phyloP scores from a whole-genome alignment of 257 asterid species.

The Lithospermum erythrorhizon region DNA sequence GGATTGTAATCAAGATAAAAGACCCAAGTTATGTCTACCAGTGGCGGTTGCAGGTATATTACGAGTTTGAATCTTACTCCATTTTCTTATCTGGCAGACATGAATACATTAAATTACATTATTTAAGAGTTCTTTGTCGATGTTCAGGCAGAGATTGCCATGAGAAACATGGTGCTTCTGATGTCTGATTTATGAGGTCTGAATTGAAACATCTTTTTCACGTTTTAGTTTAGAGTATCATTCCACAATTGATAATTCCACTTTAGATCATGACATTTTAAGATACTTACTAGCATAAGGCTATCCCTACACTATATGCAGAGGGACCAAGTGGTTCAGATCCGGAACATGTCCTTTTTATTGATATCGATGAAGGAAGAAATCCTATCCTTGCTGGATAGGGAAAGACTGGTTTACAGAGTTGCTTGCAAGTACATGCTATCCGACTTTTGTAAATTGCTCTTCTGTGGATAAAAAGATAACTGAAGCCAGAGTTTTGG shows the following conservation, averaged over 20 bases:
- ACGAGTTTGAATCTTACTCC: conserved; percentile 8
- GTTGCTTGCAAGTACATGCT: too few relatives aligned
- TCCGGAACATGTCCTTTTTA: conserved; percentile 52
- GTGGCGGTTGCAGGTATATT: conserved; percentile 82
- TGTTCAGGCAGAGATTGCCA: conserved; percentile 87
- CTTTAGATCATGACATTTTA: conserved; percentile 75
- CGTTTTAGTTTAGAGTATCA: neutral
- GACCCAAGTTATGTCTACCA: conserved; percentile 78
- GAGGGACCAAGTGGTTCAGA: conserved; percentile 96
- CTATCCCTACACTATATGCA: conserved; percentile 79
- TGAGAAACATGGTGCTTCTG: conserved; percentile 78
- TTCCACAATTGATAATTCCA: too few relatives aligned
- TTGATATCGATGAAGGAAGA: conserved; percentile 81
- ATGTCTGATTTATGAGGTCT: conserved; percentile 89
- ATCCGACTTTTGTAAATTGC: neutral
- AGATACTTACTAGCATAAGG: conserved; percentile 88
- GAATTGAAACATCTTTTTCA: neutral
- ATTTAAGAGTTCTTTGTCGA: conserved; percentile 11
- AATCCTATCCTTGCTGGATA: conserved; percentile 79
- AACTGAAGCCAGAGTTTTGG: neutral
- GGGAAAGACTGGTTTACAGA: conserved; percentile 7
- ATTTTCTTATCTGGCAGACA: neutral
- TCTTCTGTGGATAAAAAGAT: neutral
- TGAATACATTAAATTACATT: neutral
- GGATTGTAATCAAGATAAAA: conserved; percentile 87